Evolutionary conservation across 2,329 filamentous ascomycete species (phyloP).

Genomic region (Alternaria ventricosa): DNA sequence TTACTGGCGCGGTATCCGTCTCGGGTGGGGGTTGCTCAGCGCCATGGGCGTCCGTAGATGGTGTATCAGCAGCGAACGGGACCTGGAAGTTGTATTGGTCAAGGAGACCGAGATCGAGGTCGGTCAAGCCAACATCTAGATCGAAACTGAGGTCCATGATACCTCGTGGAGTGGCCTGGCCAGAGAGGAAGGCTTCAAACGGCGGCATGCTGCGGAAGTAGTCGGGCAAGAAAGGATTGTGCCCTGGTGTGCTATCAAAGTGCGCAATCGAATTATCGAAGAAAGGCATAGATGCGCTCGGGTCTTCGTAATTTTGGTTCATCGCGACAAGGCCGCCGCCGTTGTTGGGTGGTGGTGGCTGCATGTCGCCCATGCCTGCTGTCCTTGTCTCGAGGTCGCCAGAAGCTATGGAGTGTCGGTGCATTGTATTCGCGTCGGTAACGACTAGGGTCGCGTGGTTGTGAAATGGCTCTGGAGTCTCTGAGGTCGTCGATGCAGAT

Average conservation of each 20-base stretch:
- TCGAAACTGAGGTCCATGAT: constrained; percentile 55
- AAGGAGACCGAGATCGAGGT: constrained; percentile 53
- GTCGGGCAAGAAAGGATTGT: constrained; percentile 33
- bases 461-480: constrained; percentile 7
- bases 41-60: constrained; percentile 29
- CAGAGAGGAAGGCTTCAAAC: constrained; percentile 38
- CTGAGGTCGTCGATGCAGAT: constrained; percentile 9
- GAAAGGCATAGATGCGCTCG: constrained; percentile 12
- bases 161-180: constrained; percentile 53
- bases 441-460: constrained; percentile 5
- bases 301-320: constrained; percentile 14
- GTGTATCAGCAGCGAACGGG: constrained; percentile 47
- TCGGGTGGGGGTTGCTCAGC: constrained; percentile 22
- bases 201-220: constrained; percentile 41
- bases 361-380: constrained; percentile 2
- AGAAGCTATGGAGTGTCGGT: not conserved
- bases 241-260: constrained; percentile 22
- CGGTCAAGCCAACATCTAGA: constrained; percentile 54
- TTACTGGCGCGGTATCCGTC: constrained; percentile 28
- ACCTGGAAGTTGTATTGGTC: constrained; percentile 55
- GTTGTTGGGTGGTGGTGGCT: constrained; percentile 9
- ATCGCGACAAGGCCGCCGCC: constrained; percentile 4
- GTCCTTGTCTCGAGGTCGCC: not conserved
- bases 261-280: constrained; percentile 21
- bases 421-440: not conserved